A percentile compares a stretch with the other conserved stretches of the same genome.
Evolutionary conservation across 495 filamentous ascomycete species (phyloP).

Genomic region (Penicillium odoratum): DNA sequence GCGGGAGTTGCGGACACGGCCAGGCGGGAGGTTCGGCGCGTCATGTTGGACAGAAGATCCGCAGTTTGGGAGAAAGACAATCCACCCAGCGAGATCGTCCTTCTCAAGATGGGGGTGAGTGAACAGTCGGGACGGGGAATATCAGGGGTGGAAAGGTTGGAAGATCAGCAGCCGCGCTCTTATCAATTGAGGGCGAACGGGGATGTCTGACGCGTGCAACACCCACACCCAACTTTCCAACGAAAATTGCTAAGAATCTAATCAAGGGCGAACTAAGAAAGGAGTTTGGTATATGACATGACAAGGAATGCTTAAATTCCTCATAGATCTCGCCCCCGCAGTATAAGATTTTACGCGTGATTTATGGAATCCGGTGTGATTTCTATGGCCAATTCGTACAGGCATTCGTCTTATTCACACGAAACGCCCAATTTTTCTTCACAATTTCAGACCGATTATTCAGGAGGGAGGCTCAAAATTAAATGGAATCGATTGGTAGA

Average conservation of each 20-base stretch:
- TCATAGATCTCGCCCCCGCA: constrained; percentile 14
- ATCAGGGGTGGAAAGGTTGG: constrained; percentile 32
- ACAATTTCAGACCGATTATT: not conserved
- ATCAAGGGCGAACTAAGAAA: constrained; percentile 15
- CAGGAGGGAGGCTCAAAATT: not conserved
- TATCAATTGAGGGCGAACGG: constrained; percentile 33
- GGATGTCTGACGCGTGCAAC: constrained; percentile 36
- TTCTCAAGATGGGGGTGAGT: constrained; percentile 16
- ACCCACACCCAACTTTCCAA: constrained; percentile 20
- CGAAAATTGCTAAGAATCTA: constrained; percentile 4
- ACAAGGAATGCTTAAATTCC: constrained; percentile 24
- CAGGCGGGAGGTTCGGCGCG: constrained; percentile 29
- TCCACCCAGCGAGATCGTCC: constrained; percentile 16
- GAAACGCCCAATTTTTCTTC: not conserved
- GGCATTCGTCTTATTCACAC: not conserved
- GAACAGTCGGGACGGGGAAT: constrained; percentile 15
- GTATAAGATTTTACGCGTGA: constrained; percentile 12
- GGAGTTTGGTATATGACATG: constrained; percentile 6
- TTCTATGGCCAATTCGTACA: not conserved
- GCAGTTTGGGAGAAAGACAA: constrained; percentile 11
- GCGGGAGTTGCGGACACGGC: constrained; percentile 35
- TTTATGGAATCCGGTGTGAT: not conserved
- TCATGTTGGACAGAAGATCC: constrained; percentile 24
- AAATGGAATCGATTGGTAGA: not conserved
- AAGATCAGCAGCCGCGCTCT: constrained; percentile 34